Evolutionary conservation across 768 basidiomycete genomes (phyloP), one percentile per base, ranked within the genome.

Genomic region (Kwoniella mangroviensis): DNA sequence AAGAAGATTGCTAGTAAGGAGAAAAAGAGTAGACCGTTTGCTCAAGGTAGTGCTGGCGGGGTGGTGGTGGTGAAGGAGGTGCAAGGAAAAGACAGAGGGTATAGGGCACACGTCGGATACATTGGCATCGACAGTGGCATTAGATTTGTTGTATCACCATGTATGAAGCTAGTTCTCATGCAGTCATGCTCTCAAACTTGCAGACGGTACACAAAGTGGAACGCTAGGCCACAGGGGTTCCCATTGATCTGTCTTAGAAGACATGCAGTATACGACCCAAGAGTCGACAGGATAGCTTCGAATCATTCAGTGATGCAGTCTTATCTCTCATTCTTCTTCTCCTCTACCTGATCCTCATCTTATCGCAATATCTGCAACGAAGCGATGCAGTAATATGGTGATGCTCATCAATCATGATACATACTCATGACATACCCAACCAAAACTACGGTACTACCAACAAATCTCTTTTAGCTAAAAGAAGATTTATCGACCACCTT

Each of bases 1-100:
- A 92, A 88, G 82, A 96, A 94, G 85, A 85, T 90, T 21, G 87
- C 87, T 61, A 92, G 93, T 83, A 94, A 91, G 82, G 94, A 96
- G 86, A 96, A 95, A 84, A 91, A 88, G 77, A 89, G 87, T 67
- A 85, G 93, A 63, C 94, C 94, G 13, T 90, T 89, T 80, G 79
- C 85, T 13, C 68, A 63, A 58, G 79, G 77, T 7, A 54, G 73
- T 28, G n/a, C 22, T 22, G 52, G 55, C 52, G 52, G 58, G 81
- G 75, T 22, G 61, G 74, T 52, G 49, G 26, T 60, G 58, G 66
- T 51, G 45, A 21, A 34, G 66, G 66, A 19, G 66, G 58, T 41
- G 26, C 60, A 15, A 61, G 59, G 59, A 62, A 68, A 49, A 61
- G 67, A 21, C 67, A 61, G 22, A 34, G 67, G n/a, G 60, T 61